Conservation (phyloP, 805 yeast species). For the Zygosaccharomyces kombuchaensis region DNA sequence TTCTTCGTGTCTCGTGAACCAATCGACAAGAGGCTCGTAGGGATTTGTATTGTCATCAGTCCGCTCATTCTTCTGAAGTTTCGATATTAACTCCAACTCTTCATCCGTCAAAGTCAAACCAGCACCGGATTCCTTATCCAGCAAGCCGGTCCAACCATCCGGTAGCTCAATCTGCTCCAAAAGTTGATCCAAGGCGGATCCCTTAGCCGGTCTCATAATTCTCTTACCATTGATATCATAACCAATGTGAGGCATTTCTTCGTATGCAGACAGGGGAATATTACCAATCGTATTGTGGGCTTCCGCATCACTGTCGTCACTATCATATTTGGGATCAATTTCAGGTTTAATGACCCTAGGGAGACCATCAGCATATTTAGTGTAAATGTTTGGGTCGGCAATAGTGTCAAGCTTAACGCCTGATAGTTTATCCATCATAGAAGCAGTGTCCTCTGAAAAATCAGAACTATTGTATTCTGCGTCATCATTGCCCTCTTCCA, state of each 20-base stretch:
- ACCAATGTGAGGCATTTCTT: constrained; percentile 95
- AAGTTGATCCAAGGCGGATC: constrained; percentile 87
- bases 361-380: constrained; percentile 71
- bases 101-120: constrained; percentile 78
- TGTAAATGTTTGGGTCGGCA: constrained; percentile 41
- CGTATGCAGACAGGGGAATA: constrained; percentile 88
- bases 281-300: constrained; percentile 90
- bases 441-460: constrained; percentile 39
- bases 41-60: constrained; percentile 80
- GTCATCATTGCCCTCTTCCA: constrained; percentile 40
- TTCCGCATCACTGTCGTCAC: constrained; percentile 83
- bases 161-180: constrained; percentile 91
- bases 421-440: constrained; percentile 52
- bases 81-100: constrained; percentile 82
- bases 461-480: constrained; percentile 33
- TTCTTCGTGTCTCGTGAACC: constrained; percentile 86
- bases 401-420: constrained; percentile 51
- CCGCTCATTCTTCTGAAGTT: constrained; percentile 78
- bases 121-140: constrained; percentile 85
- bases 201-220: constrained; percentile 98
- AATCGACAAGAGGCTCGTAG: constrained; percentile 89
- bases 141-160: constrained; percentile 96
- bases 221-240: constrained; percentile 96
- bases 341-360: constrained; percentile 80
- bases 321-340: constrained; percentile 89